These are phyloP conservation scores for Drechslerella dactyloides DNA, from an alignment of 2,329 filamentous ascomycete species.

Conservation along the genomic window DNA sequence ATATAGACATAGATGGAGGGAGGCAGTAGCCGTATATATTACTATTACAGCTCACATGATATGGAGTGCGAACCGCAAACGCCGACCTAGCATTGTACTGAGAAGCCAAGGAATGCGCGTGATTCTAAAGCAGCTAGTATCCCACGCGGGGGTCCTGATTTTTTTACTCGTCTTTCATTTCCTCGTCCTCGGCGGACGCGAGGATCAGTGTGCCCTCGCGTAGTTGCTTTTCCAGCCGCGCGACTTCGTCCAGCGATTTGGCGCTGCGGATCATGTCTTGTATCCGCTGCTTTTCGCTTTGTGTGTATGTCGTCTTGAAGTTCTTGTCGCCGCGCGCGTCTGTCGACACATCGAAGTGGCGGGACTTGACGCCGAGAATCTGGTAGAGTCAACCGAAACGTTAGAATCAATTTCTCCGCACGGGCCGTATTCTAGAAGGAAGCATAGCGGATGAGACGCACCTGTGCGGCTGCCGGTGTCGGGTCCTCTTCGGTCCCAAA, in stretches of 20 bases:
- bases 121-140: too few relatives aligned
- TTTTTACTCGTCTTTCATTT: constrained; percentile 33
- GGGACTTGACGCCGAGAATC: constrained; percentile 85
- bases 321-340: constrained; percentile 65
- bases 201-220: constrained; percentile 79
- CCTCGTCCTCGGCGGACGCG: constrained; percentile 41
- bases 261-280: constrained; percentile 88
- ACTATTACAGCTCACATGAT: constrained; percentile 2
- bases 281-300: constrained; percentile 82
- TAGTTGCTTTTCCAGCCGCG: constrained; percentile 85
- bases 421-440: neutral
- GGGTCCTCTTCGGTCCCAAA: constrained; percentile 82
- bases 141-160: neutral
- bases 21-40: neutral
- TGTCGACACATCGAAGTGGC: constrained; percentile 68
- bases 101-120: neutral
- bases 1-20: constrained; percentile 8
- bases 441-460: constrained; percentile 57
- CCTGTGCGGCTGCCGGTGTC: constrained; percentile 77
- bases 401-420: constrained; percentile 3
- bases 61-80: constrained; percentile 1
- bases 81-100: neutral
- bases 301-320: constrained; percentile 81
- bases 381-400: constrained; percentile 54
- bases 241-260: constrained; percentile 87